phyloP scores from a whole-genome alignment of 768 basidiomycete genomes.

The Candolleomyces efflorescens region DNA sequence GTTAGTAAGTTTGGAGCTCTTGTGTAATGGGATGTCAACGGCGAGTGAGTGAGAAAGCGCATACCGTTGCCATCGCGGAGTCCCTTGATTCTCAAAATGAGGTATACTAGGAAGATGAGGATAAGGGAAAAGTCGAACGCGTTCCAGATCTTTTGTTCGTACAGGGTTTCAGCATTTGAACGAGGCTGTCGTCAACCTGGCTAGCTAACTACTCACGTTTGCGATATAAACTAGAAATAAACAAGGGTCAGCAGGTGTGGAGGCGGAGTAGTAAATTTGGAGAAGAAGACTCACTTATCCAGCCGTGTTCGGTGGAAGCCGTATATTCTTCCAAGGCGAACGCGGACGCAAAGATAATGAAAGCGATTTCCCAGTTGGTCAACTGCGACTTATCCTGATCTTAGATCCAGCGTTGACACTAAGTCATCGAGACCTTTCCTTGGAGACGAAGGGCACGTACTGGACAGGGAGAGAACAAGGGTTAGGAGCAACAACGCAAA shows the following conservation, averaged over 20 bases:
- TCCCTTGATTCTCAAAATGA: conserved; percentile 62
- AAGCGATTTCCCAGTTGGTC: conserved; percentile 63
- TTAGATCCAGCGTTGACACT: conserved; percentile 20
- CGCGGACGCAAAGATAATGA: conserved; percentile 72
- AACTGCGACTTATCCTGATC: conserved; percentile 51
- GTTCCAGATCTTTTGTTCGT: conserved; percentile 86
- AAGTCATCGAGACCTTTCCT: conserved; percentile 4
- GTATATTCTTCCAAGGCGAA: conserved; percentile 88
- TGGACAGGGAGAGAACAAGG: conserved; percentile 71
- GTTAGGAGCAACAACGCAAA: conserved; percentile 63
- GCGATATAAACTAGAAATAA: conserved; percentile 70
- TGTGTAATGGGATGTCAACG: too few species aligned
- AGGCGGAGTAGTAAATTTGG: not conserved
- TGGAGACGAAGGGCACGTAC: conserved; percentile 38
- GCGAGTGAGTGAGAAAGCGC: conserved; percentile 14
- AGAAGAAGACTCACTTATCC: conserved; percentile 59
- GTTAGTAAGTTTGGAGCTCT: not conserved
- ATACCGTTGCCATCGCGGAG: conserved; percentile 50
- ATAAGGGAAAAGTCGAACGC: conserved; percentile 79
- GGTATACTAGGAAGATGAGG: conserved; percentile 63
- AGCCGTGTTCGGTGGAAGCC: conserved; percentile 81
- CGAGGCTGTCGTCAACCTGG: not conserved
- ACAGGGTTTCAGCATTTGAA: not conserved
- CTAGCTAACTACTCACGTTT: conserved; percentile 59
- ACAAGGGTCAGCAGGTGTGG: not conserved